Base-by-base conservation (phyloP, 306 rosid genomes). In the Parietaria judaica region DNA sequence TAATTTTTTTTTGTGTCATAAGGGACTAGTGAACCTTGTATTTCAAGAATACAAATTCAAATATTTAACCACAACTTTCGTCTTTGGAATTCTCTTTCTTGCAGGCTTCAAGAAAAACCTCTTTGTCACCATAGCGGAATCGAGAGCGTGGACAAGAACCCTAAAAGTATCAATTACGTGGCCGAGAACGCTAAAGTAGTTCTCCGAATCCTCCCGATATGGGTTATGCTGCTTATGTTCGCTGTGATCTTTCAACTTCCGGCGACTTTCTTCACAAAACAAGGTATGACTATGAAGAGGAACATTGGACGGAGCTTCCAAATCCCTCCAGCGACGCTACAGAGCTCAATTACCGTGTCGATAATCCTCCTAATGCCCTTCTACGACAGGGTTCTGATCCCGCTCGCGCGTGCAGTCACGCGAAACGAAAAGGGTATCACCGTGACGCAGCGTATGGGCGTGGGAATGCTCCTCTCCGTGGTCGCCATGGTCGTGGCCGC, bases 201-300 rank as follows among this genome's bases (percentile, higher is more conserved):
- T 37, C 70, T 86, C 46, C 58, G 88, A 72, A 86, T 88, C 38
- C 49, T 88, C 12, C 96, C 99, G 8, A 92, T 92, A 43, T 92
- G 96, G 99, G 77, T 89, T 62, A 79, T 84, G 88, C 95, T 92
- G 63, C 84, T 92, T 3, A 84, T 86, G 95, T 88, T 88, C 60
- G 99, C 99, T 34, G 95, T 92, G 54, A 88, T 92, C 37, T 92
- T 88, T 54, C 96, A 88, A 15, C 90, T 82, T 48, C 96, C 99
- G 6, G 80, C 86, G 1, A 88, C 99, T 5, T 92, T 92, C 56
- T 92, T 86, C 72, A 92, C 99, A 17, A 92, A 92, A 63, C 99
- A 92, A 82, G 99, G 99, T 53, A 86, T 82, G 94, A 79, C 96
- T 58, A 92, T 92, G 99, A 73, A 86, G 84, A 76, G 99, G 48